Base-by-base conservation (phyloP, 768 basidiomycete species). In the Ramaria rubella region DNA sequence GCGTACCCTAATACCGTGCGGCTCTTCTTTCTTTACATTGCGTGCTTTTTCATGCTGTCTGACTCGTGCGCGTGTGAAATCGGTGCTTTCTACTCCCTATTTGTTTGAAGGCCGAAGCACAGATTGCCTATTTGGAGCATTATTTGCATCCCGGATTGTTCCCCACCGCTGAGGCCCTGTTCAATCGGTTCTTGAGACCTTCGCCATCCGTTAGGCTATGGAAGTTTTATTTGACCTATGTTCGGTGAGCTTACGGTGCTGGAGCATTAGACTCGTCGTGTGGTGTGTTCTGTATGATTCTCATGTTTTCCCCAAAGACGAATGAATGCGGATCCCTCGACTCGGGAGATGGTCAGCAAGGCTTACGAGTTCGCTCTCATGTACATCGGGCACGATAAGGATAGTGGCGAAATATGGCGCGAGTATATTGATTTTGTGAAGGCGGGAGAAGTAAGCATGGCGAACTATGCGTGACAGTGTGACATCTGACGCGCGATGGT, bases 291-390 rank as follows among this genome's bases (percentile, higher is more conserved):
- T 43, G 57, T 49, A 56, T 59, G 54, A 52, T 51, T 42, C 55
- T 54, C 46, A 60, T 61, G 29, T 23, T 55, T 45, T 50, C 38
- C 60, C 59, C 60, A 51, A 61, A 89, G 86, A 67, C 85, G 86
- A 61, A 74, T 86, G 49, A 90, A 88, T 59, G 72, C 74, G n/a
- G 80, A 78, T 26, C 81, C 86, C 0, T 70, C 73, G 30, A 82
- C 85, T 43, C 82, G 94, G 55, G 86, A 90, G 40, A 82, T 80
- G 17, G 82, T 98, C 59, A 81, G 83, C 38, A 86, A 90, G 63
- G 90, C 94, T 12, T 98, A 94, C 68, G 94, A 98, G 67, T 96
- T 91, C 65, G 94, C 94, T 0, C 76, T 98, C 52, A 84, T 82
- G 62, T 81, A 93, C 60, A 83, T 96, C 45, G 94, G 94, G 17